Evolutionary conservation across 2,329 filamentous ascomycete species (phyloP).

Genomic region (Grosmannia clavigera): DNA sequence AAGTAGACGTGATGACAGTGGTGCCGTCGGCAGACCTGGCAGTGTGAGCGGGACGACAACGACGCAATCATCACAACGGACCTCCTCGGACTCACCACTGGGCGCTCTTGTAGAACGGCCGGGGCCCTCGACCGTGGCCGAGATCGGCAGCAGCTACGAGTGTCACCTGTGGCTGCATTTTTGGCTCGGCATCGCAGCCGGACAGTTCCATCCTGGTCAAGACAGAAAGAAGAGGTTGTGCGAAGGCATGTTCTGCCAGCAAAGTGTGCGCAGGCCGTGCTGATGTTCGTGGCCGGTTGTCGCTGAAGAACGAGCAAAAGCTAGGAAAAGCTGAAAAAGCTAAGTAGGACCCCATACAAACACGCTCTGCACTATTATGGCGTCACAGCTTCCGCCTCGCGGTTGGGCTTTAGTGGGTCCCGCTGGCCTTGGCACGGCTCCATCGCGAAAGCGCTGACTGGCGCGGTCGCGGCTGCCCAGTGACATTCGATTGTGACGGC

Average conservation of each 20-base stretch:
- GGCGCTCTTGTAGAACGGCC: constrained; percentile 26
- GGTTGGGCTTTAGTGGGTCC: background rate
- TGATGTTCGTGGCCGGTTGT: background rate
- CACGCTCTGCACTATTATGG: constrained; percentile 8
- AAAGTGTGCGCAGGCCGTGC: background rate
- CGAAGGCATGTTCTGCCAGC: background rate
- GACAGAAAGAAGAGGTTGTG: background rate
- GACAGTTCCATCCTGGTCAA: background rate
- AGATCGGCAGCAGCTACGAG: constrained; percentile 7
- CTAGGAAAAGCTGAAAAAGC: background rate
- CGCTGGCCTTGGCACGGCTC: background rate
- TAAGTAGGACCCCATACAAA: background rate
- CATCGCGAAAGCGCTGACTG: background rate
- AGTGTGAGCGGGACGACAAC: background rate
- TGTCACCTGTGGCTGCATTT: background rate
- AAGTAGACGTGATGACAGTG: constrained; percentile 41
- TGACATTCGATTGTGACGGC: background rate
- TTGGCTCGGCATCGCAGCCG: background rate
- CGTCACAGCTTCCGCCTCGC: constrained; percentile 4
- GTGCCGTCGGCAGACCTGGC: constrained; percentile 46
- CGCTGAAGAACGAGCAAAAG: background rate
- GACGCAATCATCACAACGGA: background rate
- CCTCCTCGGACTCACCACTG: constrained; percentile 22
- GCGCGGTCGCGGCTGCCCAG: background rate
- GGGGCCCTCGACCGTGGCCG: background rate